A percentile compares a stretch with the other conserved stretches of the same genome.
Conservation (phyloP, 495 filamentous ascomycete species). For the Annulohypoxylon bovei region DNA sequence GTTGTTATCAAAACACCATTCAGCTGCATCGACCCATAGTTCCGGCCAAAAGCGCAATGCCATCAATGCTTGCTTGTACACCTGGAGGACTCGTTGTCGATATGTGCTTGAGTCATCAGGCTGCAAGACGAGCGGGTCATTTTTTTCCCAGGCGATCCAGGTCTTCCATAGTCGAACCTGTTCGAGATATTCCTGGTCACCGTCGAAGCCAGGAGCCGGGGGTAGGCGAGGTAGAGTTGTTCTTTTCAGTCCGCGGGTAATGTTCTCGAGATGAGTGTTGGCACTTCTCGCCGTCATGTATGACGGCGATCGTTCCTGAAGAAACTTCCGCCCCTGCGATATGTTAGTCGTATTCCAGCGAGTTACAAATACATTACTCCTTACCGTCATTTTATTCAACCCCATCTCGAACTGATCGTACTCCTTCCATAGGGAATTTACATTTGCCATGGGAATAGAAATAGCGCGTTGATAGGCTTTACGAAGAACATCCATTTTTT, state of each 20-base stretch:
- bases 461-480: constrained; percentile 92
- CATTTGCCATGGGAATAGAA: constrained; percentile 78
- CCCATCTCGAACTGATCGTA: constrained; percentile 95
- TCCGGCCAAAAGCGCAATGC: constrained; percentile 91
- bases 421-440: constrained; percentile 92
- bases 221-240: constrained; percentile 83
- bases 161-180: constrained; percentile 92
- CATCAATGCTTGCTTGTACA: constrained; percentile 95
- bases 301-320: constrained; percentile 88
- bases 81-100: constrained; percentile 81
- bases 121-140: constrained; percentile 84
- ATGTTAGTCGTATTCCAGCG: constrained; percentile 23
- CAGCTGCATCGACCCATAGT: constrained; percentile 93
- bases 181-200: constrained; percentile 82
- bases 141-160: constrained; percentile 95
- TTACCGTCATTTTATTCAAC: constrained; percentile 86
- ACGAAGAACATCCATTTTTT: constrained; percentile 93
- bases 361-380: constrained; percentile 26
- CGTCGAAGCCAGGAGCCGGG: constrained; percentile 84
- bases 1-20: constrained; percentile 88
- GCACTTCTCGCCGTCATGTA: constrained; percentile 95
- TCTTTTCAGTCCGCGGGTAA: constrained; percentile 79
- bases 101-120: constrained; percentile 78
- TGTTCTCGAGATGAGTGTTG: constrained; percentile 82
- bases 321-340: constrained; percentile 83